These are phyloP conservation scores for Taphrina pruni DNA, from an alignment of 1,139 yeast species.

Conservation along the genomic window DNA sequence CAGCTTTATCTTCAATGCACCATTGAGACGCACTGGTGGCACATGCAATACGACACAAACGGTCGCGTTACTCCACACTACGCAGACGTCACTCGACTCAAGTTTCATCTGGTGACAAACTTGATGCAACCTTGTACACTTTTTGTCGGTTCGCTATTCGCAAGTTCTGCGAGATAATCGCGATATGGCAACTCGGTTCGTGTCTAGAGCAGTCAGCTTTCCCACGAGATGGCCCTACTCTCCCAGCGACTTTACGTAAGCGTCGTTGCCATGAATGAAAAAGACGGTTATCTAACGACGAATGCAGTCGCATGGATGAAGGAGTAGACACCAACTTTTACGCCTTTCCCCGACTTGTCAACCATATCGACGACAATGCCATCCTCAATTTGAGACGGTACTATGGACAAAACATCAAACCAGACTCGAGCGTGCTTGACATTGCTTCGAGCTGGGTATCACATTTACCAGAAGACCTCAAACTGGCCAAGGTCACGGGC, in stretches of 20 bases:
- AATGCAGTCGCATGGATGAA: constrained; percentile 27
- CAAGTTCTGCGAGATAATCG: neutral
- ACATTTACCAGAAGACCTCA: constrained; percentile 25
- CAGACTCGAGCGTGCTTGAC: constrained; percentile 23
- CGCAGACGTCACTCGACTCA: constrained; percentile 3
- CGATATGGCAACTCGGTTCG: neutral
- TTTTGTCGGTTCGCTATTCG: no score
- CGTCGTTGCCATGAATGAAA: neutral
- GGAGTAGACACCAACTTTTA: constrained; percentile 32
- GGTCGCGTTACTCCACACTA: constrained; percentile 17
- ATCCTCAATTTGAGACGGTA: constrained; percentile 22
- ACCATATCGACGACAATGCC: constrained; percentile 39
- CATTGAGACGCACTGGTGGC: neutral
- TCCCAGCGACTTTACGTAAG: constrained; percentile 32
- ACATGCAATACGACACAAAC: constrained; percentile 9
- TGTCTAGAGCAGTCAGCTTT: constrained; percentile 14
- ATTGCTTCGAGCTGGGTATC: constrained; percentile 39
- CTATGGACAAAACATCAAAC: constrained; percentile 16
- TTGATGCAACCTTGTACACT: neutral
- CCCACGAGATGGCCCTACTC: constrained; percentile 35
- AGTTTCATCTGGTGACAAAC: constrained; percentile 1
- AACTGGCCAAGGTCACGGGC: constrained; percentile 13
- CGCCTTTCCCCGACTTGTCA: constrained; percentile 31
- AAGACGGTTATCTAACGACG: neutral
- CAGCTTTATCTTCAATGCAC: no score